Evolutionary conservation across 1,284 basidiomycete species (phyloP).

Genomic region (Marasmius sp.): DNA sequence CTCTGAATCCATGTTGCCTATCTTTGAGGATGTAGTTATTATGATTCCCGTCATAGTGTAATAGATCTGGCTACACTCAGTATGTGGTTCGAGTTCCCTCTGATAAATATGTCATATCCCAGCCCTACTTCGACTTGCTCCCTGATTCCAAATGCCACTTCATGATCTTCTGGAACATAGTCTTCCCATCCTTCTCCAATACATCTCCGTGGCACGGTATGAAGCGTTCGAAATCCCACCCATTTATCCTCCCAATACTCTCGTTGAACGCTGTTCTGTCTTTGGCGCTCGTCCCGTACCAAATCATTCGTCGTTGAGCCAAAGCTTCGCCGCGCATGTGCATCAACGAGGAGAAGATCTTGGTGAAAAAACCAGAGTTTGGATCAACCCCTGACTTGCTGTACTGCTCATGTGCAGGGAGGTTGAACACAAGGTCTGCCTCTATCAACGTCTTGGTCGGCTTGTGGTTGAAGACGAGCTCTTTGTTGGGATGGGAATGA

Average conservation of each 20-base stretch:
- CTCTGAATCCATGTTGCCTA: too few species aligned
- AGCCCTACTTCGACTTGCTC: not conserved
- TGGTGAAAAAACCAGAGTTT: slow-evolving; percentile 29
- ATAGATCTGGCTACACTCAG: too few species aligned
- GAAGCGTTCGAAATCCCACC: not conserved
- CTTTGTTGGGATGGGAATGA: not conserved
- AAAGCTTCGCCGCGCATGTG: not conserved
- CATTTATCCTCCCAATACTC: not conserved
- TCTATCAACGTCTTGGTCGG: slow-evolving; percentile 42
- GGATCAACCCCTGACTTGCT: slow-evolving; percentile 26
- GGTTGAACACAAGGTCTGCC: slow-evolving; percentile 89
- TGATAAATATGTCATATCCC: too few species aligned
- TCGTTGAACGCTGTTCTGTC: not conserved
- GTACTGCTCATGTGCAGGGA: slow-evolving; percentile 85
- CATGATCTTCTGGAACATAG: not conserved
- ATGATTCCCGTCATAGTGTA: too few species aligned
- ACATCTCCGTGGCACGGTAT: not conserved
- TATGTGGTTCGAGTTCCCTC: too few species aligned
- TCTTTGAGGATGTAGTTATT: too few species aligned
- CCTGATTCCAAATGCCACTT: not conserved
- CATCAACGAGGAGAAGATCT: not conserved
- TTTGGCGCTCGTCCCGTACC: not conserved
- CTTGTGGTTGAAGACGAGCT: not conserved
- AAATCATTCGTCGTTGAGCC: not conserved
- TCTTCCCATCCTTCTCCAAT: not conserved